Conservation (phyloP, 768 basidiomycete species). For the Boletus subparvulus region DNA sequence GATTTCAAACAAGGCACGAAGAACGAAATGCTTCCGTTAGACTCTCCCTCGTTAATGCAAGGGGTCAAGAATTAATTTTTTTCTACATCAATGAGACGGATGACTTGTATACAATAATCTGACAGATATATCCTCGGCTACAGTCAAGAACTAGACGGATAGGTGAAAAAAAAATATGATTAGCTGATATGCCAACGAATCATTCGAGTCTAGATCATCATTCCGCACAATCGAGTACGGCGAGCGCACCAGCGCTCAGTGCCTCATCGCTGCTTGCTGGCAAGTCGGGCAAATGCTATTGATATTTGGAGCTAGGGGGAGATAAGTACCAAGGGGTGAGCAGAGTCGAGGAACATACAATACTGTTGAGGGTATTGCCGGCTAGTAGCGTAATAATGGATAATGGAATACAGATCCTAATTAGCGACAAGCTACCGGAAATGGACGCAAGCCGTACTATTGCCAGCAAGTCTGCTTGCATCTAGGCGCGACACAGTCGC, state of each 20-base stretch:
- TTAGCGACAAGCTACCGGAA: conserved; percentile 13
- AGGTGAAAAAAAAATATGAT: conserved; percentile 21
- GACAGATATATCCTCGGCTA: conserved; percentile 27
- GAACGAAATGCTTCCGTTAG: conserved; percentile 31
- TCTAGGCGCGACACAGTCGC: conserved; percentile 38
- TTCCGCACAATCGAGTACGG: conserved; percentile 1
- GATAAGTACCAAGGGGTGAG: background rate
- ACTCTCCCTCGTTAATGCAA: conserved; percentile 15
- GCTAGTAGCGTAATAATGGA: conserved; percentile 21
- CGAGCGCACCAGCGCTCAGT: conserved; percentile 16
- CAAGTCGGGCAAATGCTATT: conserved; percentile 44
- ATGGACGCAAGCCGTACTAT: conserved; percentile 37
- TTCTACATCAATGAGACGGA: background rate
- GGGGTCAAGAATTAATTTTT: conserved; percentile 11
- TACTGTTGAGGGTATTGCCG: conserved; percentile 48
- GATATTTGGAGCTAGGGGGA: conserved; percentile 41
- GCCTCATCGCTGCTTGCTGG: conserved; percentile 26
- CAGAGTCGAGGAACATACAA: conserved; percentile 31
- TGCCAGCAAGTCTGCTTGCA: conserved; percentile 51
- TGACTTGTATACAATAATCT: conserved; percentile 18
- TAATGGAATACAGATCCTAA: conserved; percentile 1
- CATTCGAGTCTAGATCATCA: conserved; percentile 12
- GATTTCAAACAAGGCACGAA: conserved; percentile 11
- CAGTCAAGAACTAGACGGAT: conserved; percentile 24
- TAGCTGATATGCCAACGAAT: conserved; percentile 19